Evolutionary conservation across 2,329 filamentous ascomycete species (phyloP).

Genomic region (Fusarium sublunatum): DNA sequence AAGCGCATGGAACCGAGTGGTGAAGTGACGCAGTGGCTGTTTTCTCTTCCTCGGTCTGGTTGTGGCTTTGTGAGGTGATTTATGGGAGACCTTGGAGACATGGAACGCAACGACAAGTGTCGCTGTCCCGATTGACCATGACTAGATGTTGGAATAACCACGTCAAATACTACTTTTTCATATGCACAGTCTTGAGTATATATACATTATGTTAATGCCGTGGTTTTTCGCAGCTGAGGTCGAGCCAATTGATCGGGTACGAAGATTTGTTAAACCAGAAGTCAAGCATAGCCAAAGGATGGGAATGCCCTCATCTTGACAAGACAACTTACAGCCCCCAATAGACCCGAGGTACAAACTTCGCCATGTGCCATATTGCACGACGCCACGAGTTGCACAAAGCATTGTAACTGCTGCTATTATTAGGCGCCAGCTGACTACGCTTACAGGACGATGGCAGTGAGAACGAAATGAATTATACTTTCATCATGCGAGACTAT

Average conservation of each 20-base stretch:
- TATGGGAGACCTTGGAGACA: no score
- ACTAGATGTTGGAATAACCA: no score
- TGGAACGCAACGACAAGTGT: no score
- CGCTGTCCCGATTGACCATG: no score
- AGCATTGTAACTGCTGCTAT: neutral
- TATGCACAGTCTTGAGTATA: no score
- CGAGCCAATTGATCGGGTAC: neutral
- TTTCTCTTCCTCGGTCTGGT: neutral
- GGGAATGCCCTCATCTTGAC: conserved; percentile 31
- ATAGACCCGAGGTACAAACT: neutral
- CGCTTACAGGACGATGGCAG: neutral
- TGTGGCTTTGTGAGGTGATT: neutral
- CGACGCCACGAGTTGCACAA: neutral
- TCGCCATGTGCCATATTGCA: neutral
- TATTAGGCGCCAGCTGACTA: conserved; percentile 2
- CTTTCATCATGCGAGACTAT: neutral
- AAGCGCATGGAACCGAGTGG: conserved; percentile 7
- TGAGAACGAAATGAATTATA: neutral
- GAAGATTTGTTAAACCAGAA: neutral
- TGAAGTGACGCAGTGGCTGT: conserved; percentile 33
- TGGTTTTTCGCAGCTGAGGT: neutral
- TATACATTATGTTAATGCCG: no score
- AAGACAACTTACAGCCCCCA: neutral
- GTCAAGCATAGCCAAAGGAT: neutral
- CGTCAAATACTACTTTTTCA: no score